These are phyloP conservation scores for Elasticomyces elasticus DNA, from an alignment of 495 filamentous ascomycete species.

Conservation along the genomic window DNA sequence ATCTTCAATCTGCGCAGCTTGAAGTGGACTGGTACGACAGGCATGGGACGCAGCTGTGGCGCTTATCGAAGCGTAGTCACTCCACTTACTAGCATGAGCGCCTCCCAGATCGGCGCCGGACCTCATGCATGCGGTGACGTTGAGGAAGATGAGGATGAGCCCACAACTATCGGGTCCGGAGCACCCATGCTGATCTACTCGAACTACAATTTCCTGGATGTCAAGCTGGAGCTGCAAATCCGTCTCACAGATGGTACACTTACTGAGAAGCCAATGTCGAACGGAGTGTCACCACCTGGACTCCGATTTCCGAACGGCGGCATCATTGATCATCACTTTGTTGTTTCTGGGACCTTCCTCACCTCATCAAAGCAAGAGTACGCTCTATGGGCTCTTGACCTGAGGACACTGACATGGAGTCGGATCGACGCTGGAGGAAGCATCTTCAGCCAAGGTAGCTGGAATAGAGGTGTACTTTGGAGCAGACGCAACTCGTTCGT, in stretches of 20 bases:
- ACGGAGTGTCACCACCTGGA: constrained; percentile 76
- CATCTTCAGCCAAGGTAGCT: constrained; percentile 90
- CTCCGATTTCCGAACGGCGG: constrained; percentile 92
- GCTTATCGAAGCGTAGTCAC: constrained; percentile 93
- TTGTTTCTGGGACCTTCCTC: constrained; percentile 91
- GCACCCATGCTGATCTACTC: constrained; percentile 96
- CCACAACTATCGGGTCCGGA: constrained; percentile 41
- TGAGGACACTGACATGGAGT: constrained; percentile 80
- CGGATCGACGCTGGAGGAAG: constrained; percentile 92
- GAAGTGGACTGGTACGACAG: constrained; percentile 83
- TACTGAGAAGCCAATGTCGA: constrained; percentile 79
- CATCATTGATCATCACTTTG: constrained; percentile 86
- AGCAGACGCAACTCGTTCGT: constrained; percentile 86
- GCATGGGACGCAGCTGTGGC: constrained; percentile 80
- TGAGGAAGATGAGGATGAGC: constrained; percentile 33
- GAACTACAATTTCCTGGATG: constrained; percentile 96
- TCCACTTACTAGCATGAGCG: constrained; percentile 59
- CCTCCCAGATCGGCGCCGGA: constrained; percentile 59
- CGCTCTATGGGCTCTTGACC: constrained; percentile 88
- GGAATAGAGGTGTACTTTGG: constrained; percentile 93
- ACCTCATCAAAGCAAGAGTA: constrained; percentile 98
- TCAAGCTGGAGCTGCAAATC: constrained; percentile 89
- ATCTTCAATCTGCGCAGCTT: constrained; percentile 95
- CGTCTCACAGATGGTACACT: constrained; percentile 74
- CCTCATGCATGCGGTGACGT: constrained; percentile 29